phyloP scores from a whole-genome alignment of 768 basidiomycete species.

The Lactarius hatsudake region DNA sequence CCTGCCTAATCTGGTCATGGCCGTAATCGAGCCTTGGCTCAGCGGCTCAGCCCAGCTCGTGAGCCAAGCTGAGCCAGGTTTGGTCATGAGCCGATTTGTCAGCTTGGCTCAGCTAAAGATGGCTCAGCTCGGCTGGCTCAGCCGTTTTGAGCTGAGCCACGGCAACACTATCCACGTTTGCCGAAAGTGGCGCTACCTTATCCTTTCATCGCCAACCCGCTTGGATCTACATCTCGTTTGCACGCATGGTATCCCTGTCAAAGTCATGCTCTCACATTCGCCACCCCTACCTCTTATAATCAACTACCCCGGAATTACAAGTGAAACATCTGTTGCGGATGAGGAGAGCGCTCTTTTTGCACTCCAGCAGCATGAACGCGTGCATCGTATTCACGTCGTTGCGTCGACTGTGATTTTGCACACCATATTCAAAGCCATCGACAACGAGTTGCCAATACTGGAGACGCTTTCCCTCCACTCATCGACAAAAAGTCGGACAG shows the following conservation, averaged over 20 bases:
- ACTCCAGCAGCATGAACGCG: background rate
- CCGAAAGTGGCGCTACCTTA: background rate
- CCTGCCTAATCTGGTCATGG: too few relatives aligned
- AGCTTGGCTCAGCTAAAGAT: too few relatives aligned
- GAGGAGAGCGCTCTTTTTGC: background rate
- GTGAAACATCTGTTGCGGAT: background rate
- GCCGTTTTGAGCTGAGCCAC: too few relatives aligned
- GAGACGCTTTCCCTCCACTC: background rate
- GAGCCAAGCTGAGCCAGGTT: too few relatives aligned
- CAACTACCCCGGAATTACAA: background rate
- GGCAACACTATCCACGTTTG: background rate
- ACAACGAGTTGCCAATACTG: conserved; percentile 3
- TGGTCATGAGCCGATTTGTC: too few relatives aligned
- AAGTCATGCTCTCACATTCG: conserved; percentile 4
- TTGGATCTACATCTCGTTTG: conserved; percentile 11
- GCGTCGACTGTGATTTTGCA: background rate
- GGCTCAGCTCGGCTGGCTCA: too few relatives aligned
- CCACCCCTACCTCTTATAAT: conserved; percentile 12
- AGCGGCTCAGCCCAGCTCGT: too few relatives aligned
- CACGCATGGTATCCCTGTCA: background rate
- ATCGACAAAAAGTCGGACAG: background rate
- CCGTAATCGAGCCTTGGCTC: too few relatives aligned
- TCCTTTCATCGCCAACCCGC: background rate
- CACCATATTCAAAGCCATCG: background rate
- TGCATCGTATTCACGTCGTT: background rate